Conservation (phyloP, 129 eudicot species). For the Helianthus tuberosus region DNA sequence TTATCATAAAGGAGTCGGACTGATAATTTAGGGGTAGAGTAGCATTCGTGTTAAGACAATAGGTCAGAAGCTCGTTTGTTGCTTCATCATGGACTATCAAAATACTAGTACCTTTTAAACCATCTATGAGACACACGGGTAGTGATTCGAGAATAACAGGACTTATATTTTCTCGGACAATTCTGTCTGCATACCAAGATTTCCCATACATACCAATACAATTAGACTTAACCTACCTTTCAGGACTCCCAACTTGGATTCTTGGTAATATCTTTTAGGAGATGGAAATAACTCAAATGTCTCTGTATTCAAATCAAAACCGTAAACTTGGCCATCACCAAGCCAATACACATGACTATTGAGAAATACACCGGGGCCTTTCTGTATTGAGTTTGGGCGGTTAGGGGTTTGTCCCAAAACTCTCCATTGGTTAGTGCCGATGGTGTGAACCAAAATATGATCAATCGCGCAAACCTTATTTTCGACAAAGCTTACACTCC, state of each 20-base stretch:
- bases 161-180: too few relatives aligned
- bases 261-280: background rate
- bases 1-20: too few relatives aligned
- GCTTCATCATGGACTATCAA: too few relatives aligned
- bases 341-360: background rate
- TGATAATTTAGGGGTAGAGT: too few relatives aligned
- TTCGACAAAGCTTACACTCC: background rate
- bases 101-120: too few relatives aligned
- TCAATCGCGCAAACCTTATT: background rate
- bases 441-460: conserved; percentile 2
- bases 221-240: too few relatives aligned
- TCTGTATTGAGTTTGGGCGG: background rate
- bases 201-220: too few relatives aligned
- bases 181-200: too few relatives aligned
- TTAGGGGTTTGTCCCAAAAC: conserved; percentile 7
- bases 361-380: background rate
- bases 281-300: background rate
- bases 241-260: background rate
- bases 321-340: background rate
- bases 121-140: too few relatives aligned
- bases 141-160: too few relatives aligned
- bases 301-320: background rate
- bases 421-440: conserved; percentile 7
- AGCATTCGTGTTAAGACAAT: too few relatives aligned
- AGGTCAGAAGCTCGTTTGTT: too few relatives aligned